A percentile compares a stretch with the other conserved stretches of the same genome.
Evolutionary conservation across 2,329 filamentous ascomycete species (phyloP).

Genomic region (Trichoderma sp.): DNA sequence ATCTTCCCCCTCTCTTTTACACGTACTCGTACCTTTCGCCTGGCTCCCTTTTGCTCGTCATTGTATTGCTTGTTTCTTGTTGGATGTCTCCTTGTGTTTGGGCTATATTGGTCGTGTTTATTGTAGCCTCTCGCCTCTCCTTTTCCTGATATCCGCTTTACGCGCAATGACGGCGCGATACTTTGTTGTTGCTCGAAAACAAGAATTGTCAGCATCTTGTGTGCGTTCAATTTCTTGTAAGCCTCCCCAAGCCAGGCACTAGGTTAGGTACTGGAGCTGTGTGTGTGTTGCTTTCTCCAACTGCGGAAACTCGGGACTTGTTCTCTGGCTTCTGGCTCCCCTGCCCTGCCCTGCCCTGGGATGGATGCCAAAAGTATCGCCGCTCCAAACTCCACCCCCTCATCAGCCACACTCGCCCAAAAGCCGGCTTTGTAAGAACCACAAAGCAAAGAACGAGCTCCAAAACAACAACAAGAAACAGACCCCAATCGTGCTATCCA

Average conservation of each 20-base stretch:
- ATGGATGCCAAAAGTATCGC: not conserved
- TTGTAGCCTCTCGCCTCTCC: not conserved
- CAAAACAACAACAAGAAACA: not conserved
- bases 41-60: not conserved
- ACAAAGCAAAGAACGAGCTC: not conserved
- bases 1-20: not conserved
- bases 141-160: not conserved
- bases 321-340: not conserved
- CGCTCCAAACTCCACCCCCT: not conserved
- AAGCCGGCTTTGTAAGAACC: not conserved
- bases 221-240: not conserved
- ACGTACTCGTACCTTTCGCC: not conserved
- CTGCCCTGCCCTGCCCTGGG: not conserved
- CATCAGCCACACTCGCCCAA: not conserved
- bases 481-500: not conserved
- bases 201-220: not conserved
- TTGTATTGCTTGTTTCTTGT: not conserved
- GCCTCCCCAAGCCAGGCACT: not conserved
- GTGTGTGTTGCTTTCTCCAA: not conserved
- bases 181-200: not conserved
- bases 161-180: not conserved
- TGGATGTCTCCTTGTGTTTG: not conserved
- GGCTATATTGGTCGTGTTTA: not conserved
- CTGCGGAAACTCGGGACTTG: conserved; percentile 7
- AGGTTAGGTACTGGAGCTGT: not conserved